phyloP scores from a whole-genome alignment of 257 asterid species.

The Nicotiana knightiana region DNA sequence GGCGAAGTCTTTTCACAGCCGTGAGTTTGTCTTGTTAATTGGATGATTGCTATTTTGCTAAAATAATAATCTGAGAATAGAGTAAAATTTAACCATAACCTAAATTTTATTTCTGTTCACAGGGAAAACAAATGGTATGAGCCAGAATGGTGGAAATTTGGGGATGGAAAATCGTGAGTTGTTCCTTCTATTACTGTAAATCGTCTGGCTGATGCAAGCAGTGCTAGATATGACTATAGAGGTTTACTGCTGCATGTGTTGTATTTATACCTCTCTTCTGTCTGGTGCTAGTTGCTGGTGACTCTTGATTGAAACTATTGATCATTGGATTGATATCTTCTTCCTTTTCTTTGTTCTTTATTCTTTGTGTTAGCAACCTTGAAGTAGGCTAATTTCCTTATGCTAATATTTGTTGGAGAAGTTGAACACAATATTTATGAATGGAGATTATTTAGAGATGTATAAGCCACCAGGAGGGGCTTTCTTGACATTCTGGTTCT shows the following conservation, averaged over 20 bases:
- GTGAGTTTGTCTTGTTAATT: slow-evolving; percentile 39
- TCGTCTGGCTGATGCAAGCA: not conserved
- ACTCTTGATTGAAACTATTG: not conserved
- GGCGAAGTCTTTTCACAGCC: slow-evolving; percentile 81
- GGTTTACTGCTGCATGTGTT: not conserved
- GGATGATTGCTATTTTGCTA: not conserved
- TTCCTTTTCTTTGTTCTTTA: not conserved
- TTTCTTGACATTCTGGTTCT: not conserved
- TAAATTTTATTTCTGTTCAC: slow-evolving; percentile 15
- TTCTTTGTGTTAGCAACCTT: not conserved
- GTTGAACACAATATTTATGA: not conserved
- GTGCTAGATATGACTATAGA: not conserved
- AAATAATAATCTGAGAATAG: not conserved
- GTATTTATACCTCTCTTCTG: not conserved
- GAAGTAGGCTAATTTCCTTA: not conserved
- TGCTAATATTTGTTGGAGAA: not conserved
- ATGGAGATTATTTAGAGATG: not conserved
- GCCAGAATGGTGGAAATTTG: slow-evolving; percentile 98
- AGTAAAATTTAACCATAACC: not conserved
- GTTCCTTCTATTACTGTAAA: slow-evolving; percentile 4
- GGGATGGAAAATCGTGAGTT: slow-evolving; percentile 91
- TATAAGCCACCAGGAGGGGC: not conserved
- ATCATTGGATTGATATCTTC: not conserved
- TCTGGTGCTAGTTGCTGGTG: not conserved
- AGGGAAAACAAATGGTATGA: slow-evolving; percentile 88